Percentiles rank a stretch among this genome's conserved stretches.
phyloP scores from a whole-genome alignment of 2,329 filamentous ascomycete genomes.

The Pseudogymnoascus sp. region DNA sequence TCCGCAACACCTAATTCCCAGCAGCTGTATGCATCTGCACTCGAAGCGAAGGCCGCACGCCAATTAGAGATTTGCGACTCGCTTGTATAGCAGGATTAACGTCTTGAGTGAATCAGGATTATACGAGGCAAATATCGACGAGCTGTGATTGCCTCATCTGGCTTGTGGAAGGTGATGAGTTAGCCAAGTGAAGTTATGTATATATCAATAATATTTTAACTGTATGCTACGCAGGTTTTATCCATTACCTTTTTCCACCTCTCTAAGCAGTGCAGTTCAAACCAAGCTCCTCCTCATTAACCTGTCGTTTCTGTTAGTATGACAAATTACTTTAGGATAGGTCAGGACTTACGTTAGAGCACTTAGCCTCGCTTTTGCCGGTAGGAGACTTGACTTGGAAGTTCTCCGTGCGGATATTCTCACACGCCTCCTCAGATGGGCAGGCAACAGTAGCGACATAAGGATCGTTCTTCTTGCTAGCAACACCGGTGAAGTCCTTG shows the following conservation, averaged over 20 bases:
- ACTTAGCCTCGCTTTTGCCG: not conserved
- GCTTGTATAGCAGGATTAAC: too few species aligned
- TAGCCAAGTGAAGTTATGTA: too few species aligned
- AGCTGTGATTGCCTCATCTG: too few species aligned
- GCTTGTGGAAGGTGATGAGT: too few species aligned
- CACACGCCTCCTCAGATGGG: not conserved
- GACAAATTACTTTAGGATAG: not conserved
- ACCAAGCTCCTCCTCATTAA: not conserved
- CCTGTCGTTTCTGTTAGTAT: not conserved
- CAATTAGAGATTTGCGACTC: too few species aligned
- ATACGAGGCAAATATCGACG: too few species aligned
- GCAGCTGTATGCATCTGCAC: too few species aligned
- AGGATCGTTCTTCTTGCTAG: constrained; percentile 35
- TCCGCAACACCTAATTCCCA: too few species aligned
- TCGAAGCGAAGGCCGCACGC: too few species aligned
- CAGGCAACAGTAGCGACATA: constrained; percentile 39
- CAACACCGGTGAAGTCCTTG: constrained; percentile 46
- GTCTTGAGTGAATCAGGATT: too few species aligned
- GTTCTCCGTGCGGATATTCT: constrained; percentile 1
- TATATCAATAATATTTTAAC: too few species aligned
- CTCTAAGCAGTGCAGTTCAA: not conserved
- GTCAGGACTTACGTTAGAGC: not conserved
- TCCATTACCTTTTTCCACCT: not conserved
- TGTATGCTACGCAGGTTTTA: not conserved
- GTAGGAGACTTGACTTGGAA: not conserved